Evolutionary conservation across 495 filamentous ascomycete genomes (phyloP).

Genomic region (Hamigera avellanea): DNA sequence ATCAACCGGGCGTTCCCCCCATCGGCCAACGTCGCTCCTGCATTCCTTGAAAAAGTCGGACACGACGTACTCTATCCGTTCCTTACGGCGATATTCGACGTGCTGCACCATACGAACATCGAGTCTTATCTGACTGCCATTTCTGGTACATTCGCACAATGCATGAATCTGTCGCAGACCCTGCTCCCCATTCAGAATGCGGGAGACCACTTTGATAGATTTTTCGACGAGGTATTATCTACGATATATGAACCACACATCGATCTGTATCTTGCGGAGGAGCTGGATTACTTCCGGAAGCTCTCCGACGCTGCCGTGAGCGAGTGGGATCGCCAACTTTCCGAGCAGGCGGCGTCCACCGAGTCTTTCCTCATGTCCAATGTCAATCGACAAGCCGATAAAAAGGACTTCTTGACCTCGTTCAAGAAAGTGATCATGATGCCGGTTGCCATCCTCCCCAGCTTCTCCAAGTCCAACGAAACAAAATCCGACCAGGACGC

Average conservation of each 20-base stretch:
- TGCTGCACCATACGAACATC: slow-evolving; percentile 66
- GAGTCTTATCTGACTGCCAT: slow-evolving; percentile 79
- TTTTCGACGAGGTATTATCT: slow-evolving; percentile 46
- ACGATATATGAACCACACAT: slow-evolving; percentile 82
- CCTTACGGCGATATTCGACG: slow-evolving; percentile 75
- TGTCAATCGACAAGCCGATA: slow-evolving; percentile 87
- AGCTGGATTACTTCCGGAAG: slow-evolving; percentile 72
- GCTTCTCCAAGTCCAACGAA: slow-evolving; percentile 37
- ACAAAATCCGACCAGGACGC: slow-evolving; percentile 22
- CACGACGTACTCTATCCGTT: slow-evolving; percentile 84
- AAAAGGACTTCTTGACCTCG: slow-evolving; percentile 87
- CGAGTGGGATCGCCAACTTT: slow-evolving; percentile 83
- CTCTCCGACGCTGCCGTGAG: slow-evolving; percentile 64
- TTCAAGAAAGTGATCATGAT: slow-evolving; percentile 99
- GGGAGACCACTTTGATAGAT: slow-evolving; percentile 41
- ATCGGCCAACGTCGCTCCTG: slow-evolving; percentile 57
- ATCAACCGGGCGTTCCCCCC: slow-evolving; percentile 80
- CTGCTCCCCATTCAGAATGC: slow-evolving; percentile 53
- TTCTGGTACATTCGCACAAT: slow-evolving; percentile 77
- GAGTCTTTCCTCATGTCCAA: slow-evolving; percentile 94
- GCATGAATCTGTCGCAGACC: slow-evolving; percentile 58
- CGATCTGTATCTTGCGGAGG: slow-evolving; percentile 86
- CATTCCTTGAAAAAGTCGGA: slow-evolving; percentile 70
- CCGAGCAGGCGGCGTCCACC: slow-evolving; percentile 78
- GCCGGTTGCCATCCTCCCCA: slow-evolving; percentile 82